Base-by-base conservation (phyloP, 495 filamentous ascomycete genomes). In the Echria macrotheca region DNA sequence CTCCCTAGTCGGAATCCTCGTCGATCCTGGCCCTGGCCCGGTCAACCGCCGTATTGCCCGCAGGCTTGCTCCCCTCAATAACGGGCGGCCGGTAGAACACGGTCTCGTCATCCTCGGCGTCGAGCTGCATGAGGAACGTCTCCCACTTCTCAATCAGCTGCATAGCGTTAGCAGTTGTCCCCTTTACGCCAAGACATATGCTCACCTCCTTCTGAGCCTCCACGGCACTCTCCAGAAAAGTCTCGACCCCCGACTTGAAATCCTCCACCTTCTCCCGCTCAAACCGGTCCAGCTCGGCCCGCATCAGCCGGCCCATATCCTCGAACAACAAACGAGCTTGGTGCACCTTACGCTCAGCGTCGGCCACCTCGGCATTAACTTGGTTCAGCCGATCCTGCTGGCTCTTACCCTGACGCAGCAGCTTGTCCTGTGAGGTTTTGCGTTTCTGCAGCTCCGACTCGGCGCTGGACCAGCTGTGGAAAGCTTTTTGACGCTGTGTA, bases 61-160 rank as follows among this genome's bases (percentile, higher is more conserved):
- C 61, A 8, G 65, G 54, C 60, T 70, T 74, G 49, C 71, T 68
- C 21, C 52, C 50, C 44, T 71, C 65, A 25, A 70, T 66, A 6
- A 75, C 67, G 18, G 78, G 74, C 6, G 85, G 81, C 17, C 79
- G 81, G 58, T 87, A 91, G 58, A 86, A 87, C 0, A 83, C 84
- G 28, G 82, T 77, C 26, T 85, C 88, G 49, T 96, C 89, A 52
- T 96, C 91, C 55, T 93, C 90, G 23, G 89, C 84, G 59, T 97
- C 94, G 9, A 98, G 75, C 61, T 95, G 91, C 76, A 96, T 79
- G 6, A 98, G 74, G 74, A 94, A 98, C 2, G 93, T 96, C 66
- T 98, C 93, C 93, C 93, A 98, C 25, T 96, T 79, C 65, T 98
- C 93, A 57, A 98, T 98, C 57, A 98, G 77, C 93, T 98, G 58